Evolutionary conservation across 2,329 filamentous ascomycete species (phyloP).

Genomic region (Colletotrichum sp.): DNA sequence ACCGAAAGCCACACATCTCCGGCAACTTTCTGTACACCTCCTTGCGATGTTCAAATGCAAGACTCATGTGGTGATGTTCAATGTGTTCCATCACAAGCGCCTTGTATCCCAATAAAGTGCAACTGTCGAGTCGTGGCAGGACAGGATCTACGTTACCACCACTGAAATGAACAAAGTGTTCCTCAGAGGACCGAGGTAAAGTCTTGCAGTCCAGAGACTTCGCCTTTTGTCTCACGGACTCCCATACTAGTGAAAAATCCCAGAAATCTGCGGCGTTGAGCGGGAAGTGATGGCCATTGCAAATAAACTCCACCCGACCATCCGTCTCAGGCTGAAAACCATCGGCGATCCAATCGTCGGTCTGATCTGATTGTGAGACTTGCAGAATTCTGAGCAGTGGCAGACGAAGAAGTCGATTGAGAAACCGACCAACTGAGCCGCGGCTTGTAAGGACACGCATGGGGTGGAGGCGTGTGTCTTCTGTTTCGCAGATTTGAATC

Average conservation of each 20-base stretch:
- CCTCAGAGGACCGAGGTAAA: not conserved
- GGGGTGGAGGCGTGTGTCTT: rapidly evolving
- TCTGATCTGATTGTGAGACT: not conserved
- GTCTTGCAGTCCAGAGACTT: not conserved
- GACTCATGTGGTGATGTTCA: not conserved
- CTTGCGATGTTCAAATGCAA: not conserved
- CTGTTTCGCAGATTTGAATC: rapidly evolving
- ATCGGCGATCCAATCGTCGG: not conserved
- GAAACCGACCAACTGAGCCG: not conserved
- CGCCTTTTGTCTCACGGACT: rapidly evolving
- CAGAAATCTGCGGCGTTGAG: not conserved
- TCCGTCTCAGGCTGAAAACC: not conserved
- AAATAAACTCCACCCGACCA: not conserved
- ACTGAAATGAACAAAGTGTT: not conserved
- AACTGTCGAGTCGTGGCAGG: not conserved
- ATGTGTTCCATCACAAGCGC: not conserved
- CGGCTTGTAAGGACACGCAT: rapidly evolving
- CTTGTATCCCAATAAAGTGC: not conserved
- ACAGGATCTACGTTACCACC: not conserved
- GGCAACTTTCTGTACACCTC: not conserved
- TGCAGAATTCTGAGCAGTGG: not conserved
- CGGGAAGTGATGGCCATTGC: not conserved
- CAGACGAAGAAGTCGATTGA: not conserved
- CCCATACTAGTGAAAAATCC: not conserved
- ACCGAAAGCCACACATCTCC: not conserved